Evolutionary conservation across 1,284 basidiomycete genomes (phyloP).

Genomic region (Rhodotorula sp.): DNA sequence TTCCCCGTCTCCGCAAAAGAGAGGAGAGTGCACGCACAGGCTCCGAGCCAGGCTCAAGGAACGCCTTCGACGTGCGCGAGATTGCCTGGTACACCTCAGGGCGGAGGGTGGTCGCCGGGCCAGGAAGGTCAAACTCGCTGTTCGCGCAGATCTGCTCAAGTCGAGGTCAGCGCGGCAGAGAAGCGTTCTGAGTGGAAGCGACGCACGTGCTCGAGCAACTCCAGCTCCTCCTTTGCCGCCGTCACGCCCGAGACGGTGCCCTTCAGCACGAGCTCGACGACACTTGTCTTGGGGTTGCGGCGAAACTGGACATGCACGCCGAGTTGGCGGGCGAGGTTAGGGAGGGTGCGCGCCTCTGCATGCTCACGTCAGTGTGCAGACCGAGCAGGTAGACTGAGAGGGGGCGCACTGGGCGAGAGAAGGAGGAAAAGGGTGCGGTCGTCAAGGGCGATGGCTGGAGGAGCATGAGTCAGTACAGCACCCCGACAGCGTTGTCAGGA

Average conservation of each 20-base stretch:
- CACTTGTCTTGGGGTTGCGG: constrained; percentile 11
- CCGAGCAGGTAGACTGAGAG: not conserved
- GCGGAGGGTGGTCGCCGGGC: constrained; percentile 9
- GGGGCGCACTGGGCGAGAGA: constrained; percentile 28
- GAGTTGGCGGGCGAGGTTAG: constrained; percentile 9
- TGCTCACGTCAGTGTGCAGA: not conserved
- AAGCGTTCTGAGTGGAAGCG: fast-evolving
- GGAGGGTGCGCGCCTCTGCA: constrained; percentile 22
- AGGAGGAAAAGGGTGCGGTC: constrained; percentile 37
- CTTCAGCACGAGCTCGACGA: constrained; percentile 20
- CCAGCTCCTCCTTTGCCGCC: constrained; percentile 12
- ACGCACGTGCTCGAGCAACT: constrained; percentile 23
- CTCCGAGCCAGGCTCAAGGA: constrained; percentile 19
- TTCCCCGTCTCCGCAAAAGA: not conserved
- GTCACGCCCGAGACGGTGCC: constrained; percentile 9
- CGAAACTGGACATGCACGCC: constrained; percentile 20
- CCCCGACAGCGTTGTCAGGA: not conserved
- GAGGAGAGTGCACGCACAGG: not conserved
- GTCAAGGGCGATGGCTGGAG: constrained; percentile 18
- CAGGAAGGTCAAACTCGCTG: constrained; percentile 15
- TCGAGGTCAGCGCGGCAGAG: not conserved
- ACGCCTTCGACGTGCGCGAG: constrained; percentile 25
- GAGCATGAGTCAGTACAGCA: not conserved
- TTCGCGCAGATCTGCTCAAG: not conserved
- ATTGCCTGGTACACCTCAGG: constrained; percentile 39